Evolutionary conservation across 2,329 filamentous ascomycete genomes (phyloP), one percentile per base, ranked within the genome.

Genomic region (Aspergillus vadensis): DNA sequence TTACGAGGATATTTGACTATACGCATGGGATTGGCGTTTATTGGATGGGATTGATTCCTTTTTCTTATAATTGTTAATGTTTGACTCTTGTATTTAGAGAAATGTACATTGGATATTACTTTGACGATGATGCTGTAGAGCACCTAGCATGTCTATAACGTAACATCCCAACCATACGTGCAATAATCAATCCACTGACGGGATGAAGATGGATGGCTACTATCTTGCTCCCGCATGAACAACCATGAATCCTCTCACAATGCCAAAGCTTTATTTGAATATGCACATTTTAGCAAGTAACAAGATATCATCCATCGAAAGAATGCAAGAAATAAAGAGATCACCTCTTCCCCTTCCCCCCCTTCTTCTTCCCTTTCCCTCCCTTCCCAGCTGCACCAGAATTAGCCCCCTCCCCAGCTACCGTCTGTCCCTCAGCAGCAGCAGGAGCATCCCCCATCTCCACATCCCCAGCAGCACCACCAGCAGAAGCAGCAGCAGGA

Each of bases 281-380:
- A 19, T 44, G 15, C 41, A 44, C n/a, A 55, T 15, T 36, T 17
- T 25, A n/a, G n/a, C 2, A 25, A 27, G 25, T 8, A 27, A 27
- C 25, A 27, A 27, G 25, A 27, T 27, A 27, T 27, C 25, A 27
- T 27, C 25, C 6, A 8, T 2, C 7, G 2, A 27, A 30, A 30
- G 10, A 30, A 30, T 4, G 9, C 12, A 3, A 30, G 1, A 12
- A 12, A 30, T 12, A 39, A 38, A 58, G 52, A n/a, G 10, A 57
- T 82, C 79, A 90, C 81, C 86, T 85, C 82, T 88, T 89, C 49
- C 86, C 86, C 78, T 88, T 89, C 78, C 88, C 89, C 79, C 90
- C 89, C 80, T 89, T 90, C 76, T 86, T 88, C 72, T 76, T 77
- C 59, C 63, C 80, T 75, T 64, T 68, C 23, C 47, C 69, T 52